Percentiles rank a stretch among this genome's conserved stretches.
These are phyloP conservation scores for Trichosanthes truncata DNA, from an alignment of 306 rosid species.

Conservation along the genomic window DNA sequence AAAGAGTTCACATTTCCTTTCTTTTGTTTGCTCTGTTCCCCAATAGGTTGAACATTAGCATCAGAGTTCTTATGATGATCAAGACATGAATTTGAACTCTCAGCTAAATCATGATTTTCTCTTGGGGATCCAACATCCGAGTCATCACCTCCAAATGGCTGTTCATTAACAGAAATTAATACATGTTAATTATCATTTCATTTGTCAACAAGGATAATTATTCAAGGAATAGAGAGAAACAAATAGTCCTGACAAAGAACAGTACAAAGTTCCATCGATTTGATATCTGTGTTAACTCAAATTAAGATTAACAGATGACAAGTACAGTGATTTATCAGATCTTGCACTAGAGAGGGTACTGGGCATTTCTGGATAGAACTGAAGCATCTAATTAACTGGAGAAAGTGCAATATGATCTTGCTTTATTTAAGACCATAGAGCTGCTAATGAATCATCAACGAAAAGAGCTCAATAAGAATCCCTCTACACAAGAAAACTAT, in stretches of 20 bases:
- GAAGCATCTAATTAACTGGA: not conserved
- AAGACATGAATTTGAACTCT: slow-evolving; percentile 35
- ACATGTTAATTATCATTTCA: not conserved
- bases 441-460: not conserved
- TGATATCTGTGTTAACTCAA: not conserved
- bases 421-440: not conserved
- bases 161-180: slow-evolving; percentile 19
- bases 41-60: slow-evolving; percentile 34
- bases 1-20: slow-evolving; percentile 36
- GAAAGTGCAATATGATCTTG: not conserved
- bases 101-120: slow-evolving; percentile 50
- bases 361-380: not conserved
- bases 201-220: not conserved
- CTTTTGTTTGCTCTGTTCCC: slow-evolving; percentile 48
- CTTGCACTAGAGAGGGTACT: not conserved
- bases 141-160: slow-evolving; percentile 75
- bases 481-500: not conserved
- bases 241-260: not conserved
- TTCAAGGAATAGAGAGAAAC: not conserved
- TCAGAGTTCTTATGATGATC: slow-evolving; percentile 28
- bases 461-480: not conserved
- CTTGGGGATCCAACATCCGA: slow-evolving; percentile 74
- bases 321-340: not conserved
- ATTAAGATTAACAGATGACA: not conserved
- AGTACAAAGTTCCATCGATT: not conserved